Evolutionary conservation across 108 stramenopile genomes (phyloP).

Genomic region (Skeletonema costatum): DNA sequence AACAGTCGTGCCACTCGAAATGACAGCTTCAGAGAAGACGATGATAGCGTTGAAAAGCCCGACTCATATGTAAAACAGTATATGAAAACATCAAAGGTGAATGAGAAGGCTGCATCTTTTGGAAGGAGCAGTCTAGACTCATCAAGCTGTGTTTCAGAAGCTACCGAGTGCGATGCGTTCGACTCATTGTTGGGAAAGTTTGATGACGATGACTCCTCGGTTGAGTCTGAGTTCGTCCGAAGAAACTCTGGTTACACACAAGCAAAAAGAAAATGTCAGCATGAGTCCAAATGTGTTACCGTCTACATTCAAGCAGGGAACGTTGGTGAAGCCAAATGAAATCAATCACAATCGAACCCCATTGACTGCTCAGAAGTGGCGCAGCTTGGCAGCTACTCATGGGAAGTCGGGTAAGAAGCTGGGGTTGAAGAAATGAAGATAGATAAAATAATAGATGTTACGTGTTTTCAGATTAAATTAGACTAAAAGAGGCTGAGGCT

Average conservation of each 20-base stretch:
- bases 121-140: background rate
- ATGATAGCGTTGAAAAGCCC: background rate
- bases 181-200: slow-evolving; percentile 33
- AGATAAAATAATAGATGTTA: background rate
- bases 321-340: slow-evolving; percentile 42
- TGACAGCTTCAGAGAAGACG: background rate
- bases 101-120: background rate
- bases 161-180: slow-evolving; percentile 40
- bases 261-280: slow-evolving; percentile 14
- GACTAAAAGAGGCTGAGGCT: no score
- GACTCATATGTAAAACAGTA: slow-evolving; percentile 25
- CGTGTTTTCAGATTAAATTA: background rate
- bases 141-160: slow-evolving; percentile 37
- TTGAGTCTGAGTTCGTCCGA: slow-evolving; percentile 8
- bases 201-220: slow-evolving; percentile 15
- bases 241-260: background rate
- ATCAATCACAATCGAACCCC: slow-evolving; percentile 41
- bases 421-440: slow-evolving; percentile 6
- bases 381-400: slow-evolving; percentile 52
- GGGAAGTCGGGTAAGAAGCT: no score
- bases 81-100: background rate
- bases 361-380: slow-evolving; percentile 63
- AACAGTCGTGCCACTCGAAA: background rate
- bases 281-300: background rate
- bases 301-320: slow-evolving; percentile 19